Percentiles rank a stretch among this genome's conserved stretches.
phyloP scores from a whole-genome alignment of 2,329 filamentous ascomycete genomes.

The Aspergillus pseudotamarii region DNA sequence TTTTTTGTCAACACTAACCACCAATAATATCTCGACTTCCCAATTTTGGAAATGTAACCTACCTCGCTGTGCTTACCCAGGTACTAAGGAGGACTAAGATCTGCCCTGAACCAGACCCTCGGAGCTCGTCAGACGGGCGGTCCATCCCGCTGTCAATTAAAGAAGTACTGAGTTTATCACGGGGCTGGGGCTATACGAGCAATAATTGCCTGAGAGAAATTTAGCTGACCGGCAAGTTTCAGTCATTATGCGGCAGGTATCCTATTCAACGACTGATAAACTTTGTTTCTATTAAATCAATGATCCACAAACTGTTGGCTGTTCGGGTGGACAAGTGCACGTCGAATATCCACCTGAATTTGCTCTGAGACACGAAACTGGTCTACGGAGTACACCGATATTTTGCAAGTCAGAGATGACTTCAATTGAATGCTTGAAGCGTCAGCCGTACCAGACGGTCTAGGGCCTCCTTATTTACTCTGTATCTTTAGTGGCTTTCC shows the following conservation, averaged over 20 bases:
- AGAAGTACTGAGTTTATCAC: not conserved
- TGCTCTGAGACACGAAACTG: constrained; percentile 10
- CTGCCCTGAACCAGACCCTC: constrained; percentile 14
- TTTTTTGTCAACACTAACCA: not conserved
- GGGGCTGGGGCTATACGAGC: not conserved
- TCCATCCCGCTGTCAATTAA: constrained; percentile 16
- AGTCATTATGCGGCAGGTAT: not conserved
- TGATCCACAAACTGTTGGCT: not conserved
- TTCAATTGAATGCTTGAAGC: constrained; percentile 6
- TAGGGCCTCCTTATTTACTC: not conserved
- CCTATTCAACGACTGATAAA: too few species aligned
- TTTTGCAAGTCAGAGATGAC: not conserved
- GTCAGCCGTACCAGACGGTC: constrained; percentile 4
- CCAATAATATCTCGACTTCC: not conserved
- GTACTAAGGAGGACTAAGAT: constrained; percentile 16
- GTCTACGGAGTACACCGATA: constrained; percentile 3
- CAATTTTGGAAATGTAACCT: too few species aligned
- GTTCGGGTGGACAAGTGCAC: not conserved
- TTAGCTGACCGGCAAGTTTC: not conserved
- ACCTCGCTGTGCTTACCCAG: constrained; percentile 8
- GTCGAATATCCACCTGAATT: not conserved
- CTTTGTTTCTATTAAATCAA: not conserved
- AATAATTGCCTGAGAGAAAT: not conserved
- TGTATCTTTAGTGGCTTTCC: not conserved
- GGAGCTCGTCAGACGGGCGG: constrained; percentile 16